Evolutionary conservation across 139 green algal genomes (phyloP).

Genomic region (Choricystis sp.): DNA sequence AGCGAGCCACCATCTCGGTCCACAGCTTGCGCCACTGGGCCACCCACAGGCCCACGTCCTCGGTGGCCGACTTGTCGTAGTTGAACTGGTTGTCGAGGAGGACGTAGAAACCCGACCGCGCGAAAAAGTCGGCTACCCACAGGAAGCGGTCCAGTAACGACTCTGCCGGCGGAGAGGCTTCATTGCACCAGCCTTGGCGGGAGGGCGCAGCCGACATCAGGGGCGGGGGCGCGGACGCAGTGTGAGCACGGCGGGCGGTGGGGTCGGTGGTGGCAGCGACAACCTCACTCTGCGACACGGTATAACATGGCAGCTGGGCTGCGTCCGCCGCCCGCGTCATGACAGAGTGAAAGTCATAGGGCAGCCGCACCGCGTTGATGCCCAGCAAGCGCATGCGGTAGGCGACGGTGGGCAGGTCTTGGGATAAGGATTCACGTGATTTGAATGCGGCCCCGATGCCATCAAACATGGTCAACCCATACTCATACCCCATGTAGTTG

Average conservation of each 20-base stretch:
- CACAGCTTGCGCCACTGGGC: not conserved
- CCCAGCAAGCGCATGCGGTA: not conserved
- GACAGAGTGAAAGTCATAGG: not conserved
- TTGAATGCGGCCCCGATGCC: not conserved
- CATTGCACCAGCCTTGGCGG: not conserved
- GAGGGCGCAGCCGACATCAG: not conserved
- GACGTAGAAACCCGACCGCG: conserved; percentile 34
- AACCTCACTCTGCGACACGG: not conserved
- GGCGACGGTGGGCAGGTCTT: not conserved
- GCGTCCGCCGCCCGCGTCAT: not conserved
- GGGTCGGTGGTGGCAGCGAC: not conserved
- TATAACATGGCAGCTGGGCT: not conserved
- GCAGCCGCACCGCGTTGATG: not conserved
- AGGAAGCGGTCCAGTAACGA: conserved; percentile 14
- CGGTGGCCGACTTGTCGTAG: conserved; percentile 6
- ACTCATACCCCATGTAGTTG: not conserved
- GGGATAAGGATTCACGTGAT: not conserved
- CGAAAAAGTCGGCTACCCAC: conserved; percentile 30
- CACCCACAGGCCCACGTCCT: not conserved
- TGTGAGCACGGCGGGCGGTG: not conserved
- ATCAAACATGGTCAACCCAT: not conserved
- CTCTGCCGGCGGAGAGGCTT: not conserved
- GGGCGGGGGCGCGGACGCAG: not conserved
- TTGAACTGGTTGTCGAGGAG: conserved; percentile 27
- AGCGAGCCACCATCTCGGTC: not conserved